Conservation (phyloP, 2,329 filamentous ascomycete genomes). For the Pestalotiopsis sp. region DNA sequence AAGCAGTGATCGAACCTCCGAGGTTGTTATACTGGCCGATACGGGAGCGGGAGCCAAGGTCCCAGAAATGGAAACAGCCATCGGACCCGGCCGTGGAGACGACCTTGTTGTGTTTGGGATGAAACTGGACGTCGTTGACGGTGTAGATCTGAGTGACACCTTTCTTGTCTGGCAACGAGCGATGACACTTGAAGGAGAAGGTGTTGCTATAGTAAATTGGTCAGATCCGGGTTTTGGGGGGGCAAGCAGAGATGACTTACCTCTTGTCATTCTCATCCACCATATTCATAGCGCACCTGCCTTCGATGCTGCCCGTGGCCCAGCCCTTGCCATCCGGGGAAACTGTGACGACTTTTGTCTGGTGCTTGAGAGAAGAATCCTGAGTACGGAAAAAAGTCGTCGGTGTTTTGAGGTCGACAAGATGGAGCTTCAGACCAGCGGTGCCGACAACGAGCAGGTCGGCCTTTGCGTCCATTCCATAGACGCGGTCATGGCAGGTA, state of each 20-base stretch:
- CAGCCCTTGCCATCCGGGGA: slow-evolving; percentile 31
- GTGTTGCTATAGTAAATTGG: slow-evolving; percentile 14
- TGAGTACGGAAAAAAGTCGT: slow-evolving; percentile 18
- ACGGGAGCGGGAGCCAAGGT: slow-evolving; percentile 52
- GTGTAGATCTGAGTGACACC: slow-evolving; percentile 30
- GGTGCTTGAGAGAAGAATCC: slow-evolving; percentile 27
- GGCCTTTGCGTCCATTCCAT: slow-evolving; percentile 34
- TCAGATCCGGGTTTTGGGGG: background rate
- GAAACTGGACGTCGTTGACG: slow-evolving; percentile 35
- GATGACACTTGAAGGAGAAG: slow-evolving; percentile 38
- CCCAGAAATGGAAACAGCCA: slow-evolving; percentile 53
- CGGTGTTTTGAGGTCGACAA: slow-evolving; percentile 34
- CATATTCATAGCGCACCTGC: slow-evolving; percentile 26
- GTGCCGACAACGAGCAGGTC: slow-evolving; percentile 33
- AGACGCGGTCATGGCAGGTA: slow-evolving; percentile 53
- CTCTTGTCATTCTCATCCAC: slow-evolving; percentile 22
- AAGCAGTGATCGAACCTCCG: slow-evolving; percentile 62
- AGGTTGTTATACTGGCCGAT: slow-evolving; percentile 57
- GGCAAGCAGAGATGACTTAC: slow-evolving; percentile 17
- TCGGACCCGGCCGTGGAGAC: slow-evolving; percentile 38
- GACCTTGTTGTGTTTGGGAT: slow-evolving; percentile 24
- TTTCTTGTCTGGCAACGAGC: slow-evolving; percentile 18
- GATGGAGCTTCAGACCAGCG: slow-evolving; percentile 32
- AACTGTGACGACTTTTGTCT: slow-evolving; percentile 30
- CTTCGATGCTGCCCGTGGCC: slow-evolving; percentile 33